phyloP scores from a whole-genome alignment of 305 asterid genomes.

The Caryopteris hybrid region DNA sequence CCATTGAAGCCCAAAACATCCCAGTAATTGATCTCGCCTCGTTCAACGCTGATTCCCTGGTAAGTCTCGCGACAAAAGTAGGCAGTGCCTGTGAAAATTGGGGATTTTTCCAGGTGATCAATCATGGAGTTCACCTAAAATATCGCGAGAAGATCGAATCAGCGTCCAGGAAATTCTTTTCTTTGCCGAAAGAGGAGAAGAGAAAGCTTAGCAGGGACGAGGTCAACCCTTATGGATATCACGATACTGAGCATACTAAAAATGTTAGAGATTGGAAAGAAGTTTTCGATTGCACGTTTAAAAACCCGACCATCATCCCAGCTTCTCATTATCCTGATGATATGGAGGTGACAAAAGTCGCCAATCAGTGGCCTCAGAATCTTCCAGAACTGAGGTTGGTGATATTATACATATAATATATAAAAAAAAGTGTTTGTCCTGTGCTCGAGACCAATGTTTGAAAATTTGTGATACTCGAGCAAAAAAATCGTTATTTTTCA shows the following conservation, averaged over 20 bases:
- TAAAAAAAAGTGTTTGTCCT: no score
- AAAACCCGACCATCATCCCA: conserved; percentile 36
- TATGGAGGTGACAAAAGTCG: conserved; percentile 26
- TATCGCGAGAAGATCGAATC: conserved; percentile 31
- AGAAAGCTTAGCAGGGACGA: conserved; percentile 52
- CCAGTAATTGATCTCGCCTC: conserved; percentile 57
- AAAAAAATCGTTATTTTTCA: no score
- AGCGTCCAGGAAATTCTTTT: conserved; percentile 41
- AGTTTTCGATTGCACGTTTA: conserved; percentile 51
- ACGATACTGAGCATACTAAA: conserved; percentile 64
- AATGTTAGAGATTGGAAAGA: conserved; percentile 82
- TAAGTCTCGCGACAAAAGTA: conserved; percentile 37
- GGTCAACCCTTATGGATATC: conserved; percentile 51
- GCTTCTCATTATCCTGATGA: conserved; percentile 46
- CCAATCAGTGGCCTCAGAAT: conserved; percentile 55
- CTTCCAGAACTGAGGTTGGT: conserved; percentile 53
- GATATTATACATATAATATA: no score
- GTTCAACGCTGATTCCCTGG: not conserved
- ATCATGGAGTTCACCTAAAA: conserved; percentile 55
- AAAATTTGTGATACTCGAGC: no score
- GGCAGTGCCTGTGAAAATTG: conserved; percentile 58
- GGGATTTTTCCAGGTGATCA: conserved; percentile 83
- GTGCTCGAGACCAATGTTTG: no score
- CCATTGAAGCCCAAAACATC: conserved; percentile 39
- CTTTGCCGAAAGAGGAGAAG: conserved; percentile 51